Conservation (phyloP, 768 basidiomycete genomes). For the Amanita brunnescens region DNA sequence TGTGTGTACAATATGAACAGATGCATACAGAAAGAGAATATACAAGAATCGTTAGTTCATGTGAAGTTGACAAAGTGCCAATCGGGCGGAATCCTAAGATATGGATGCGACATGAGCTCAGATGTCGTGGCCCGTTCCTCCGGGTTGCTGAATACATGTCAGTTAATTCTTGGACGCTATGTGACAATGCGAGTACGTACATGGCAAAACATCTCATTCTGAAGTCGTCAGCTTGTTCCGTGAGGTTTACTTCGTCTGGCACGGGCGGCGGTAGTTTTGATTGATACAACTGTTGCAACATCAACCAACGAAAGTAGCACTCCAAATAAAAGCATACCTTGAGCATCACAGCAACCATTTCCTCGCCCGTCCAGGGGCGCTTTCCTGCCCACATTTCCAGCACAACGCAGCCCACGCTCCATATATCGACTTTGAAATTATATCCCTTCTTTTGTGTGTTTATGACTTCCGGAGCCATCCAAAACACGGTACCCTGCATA, state of each 20-base stretch:
- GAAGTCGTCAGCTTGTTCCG: constrained; percentile 76
- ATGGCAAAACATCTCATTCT: constrained; percentile 83
- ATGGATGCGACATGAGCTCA: constrained; percentile 74
- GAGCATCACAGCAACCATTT: constrained; percentile 88
- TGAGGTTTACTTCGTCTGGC: constrained; percentile 72
- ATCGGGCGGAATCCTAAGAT: constrained; percentile 59
- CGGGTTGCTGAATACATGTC: constrained; percentile 49
- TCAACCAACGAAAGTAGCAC: not conserved
- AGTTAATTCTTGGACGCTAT: constrained; percentile 6
- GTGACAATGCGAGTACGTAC: constrained; percentile 33
- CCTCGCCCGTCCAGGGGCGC: constrained; percentile 88
- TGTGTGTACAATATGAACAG: constrained; percentile 4
- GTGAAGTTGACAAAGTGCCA: constrained; percentile 71
- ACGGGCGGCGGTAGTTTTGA: constrained; percentile 83
- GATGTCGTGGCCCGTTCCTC: constrained; percentile 73
- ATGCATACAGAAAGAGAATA: constrained; percentile 11
- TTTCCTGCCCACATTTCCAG: constrained; percentile 99
- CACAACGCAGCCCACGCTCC: constrained; percentile 98
- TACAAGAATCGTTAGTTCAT: constrained; percentile 23
- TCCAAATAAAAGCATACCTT: constrained; percentile 46
- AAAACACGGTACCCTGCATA: constrained; percentile 97
- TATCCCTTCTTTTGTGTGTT: constrained; percentile 85
- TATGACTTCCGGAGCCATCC: constrained; percentile 98
- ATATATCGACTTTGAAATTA: constrained; percentile 96
- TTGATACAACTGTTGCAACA: constrained; percentile 59